These are phyloP conservation scores for Salix arbutifolia DNA, from an alignment of 345 rosid genomes.

Conservation along the genomic window DNA sequence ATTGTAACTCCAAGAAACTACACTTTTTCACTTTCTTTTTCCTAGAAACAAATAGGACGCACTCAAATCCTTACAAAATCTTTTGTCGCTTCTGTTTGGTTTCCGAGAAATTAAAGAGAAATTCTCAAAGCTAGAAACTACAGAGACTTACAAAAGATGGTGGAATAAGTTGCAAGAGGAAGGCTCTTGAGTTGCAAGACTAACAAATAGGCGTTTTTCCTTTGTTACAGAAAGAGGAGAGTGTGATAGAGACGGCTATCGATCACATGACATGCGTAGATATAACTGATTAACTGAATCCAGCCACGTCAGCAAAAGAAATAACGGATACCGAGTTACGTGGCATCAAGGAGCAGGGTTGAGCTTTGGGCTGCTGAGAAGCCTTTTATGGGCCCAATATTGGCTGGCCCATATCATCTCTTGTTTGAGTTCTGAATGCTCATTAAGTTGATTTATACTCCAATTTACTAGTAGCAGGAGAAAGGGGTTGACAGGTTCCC, in stretches of 20 bases:
- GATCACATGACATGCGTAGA: not conserved
- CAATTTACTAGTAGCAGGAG: no score
- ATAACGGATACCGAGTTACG: slow-evolving; percentile 4
- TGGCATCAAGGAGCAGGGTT: not conserved
- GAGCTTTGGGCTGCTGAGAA: not conserved
- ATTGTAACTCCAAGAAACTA: slow-evolving; percentile 25
- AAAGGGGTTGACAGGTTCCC: no score
- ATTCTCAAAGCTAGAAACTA: not conserved
- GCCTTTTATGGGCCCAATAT: not conserved
- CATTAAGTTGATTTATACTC: no score
- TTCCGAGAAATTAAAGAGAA: slow-evolving; percentile 2
- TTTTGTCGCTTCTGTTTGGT: slow-evolving; percentile 4
- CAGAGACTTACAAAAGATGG: not conserved
- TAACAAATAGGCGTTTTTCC: not conserved
- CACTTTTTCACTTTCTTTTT: not conserved
- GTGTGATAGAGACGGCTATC: not conserved
- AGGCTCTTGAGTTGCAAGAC: not conserved
- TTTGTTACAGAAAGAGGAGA: not conserved
- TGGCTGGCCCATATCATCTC: slow-evolving; percentile 3
- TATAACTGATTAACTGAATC: not conserved
- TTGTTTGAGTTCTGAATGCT: no score
- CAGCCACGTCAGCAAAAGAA: slow-evolving; percentile 20
- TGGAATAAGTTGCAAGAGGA: not conserved
- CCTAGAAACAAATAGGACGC: slow-evolving; percentile 17
- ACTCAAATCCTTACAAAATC: not conserved